A percentile compares a stretch with the other conserved stretches of the same genome.
Conservation (phyloP, 163 green algal species). For the Trebouxiophyceae sp. region DNA sequence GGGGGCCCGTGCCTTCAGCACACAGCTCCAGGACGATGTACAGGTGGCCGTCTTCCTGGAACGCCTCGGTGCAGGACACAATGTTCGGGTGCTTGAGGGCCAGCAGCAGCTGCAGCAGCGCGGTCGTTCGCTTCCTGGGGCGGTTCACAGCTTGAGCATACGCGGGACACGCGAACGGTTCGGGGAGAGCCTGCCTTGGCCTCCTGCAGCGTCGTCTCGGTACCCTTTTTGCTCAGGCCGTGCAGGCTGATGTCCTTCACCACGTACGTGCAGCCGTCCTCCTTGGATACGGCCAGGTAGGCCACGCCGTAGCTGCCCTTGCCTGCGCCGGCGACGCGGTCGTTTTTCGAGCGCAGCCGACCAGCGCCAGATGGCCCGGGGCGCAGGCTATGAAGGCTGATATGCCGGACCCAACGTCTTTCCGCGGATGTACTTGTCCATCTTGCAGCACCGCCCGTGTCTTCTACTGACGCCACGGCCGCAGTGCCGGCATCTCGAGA, state of each 20-base stretch:
- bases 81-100: conserved; percentile 72
- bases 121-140: conserved; percentile 54
- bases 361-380: too few relatives aligned
- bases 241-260: conserved; percentile 67
- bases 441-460: too few relatives aligned
- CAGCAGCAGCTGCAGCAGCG: conserved; percentile 53
- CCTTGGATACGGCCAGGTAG: conserved; percentile 41
- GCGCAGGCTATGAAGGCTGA: too few relatives aligned
- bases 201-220: conserved; percentile 50
- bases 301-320: conserved; percentile 58
- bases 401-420: too few relatives aligned
- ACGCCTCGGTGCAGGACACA: conserved; percentile 61
- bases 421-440: too few relatives aligned
- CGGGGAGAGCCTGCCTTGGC: conserved; percentile 30
- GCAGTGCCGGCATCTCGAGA: too few relatives aligned
- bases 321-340: too few relatives aligned
- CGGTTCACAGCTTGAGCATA: too few relatives aligned
- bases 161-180: too few relatives aligned
- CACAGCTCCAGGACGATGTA: conserved; percentile 79
- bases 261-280: conserved; percentile 54
- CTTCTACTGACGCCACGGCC: too few relatives aligned
- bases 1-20: conserved; percentile 35
- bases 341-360: too few relatives aligned
- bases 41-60: conserved; percentile 50
- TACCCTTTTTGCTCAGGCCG: conserved; percentile 45